A percentile compares a stretch with the other conserved stretches of the same genome.
These are phyloP conservation scores for Tubosaeta brunneosetosa DNA, from an alignment of 768 basidiomycete species.

Conservation along the genomic window DNA sequence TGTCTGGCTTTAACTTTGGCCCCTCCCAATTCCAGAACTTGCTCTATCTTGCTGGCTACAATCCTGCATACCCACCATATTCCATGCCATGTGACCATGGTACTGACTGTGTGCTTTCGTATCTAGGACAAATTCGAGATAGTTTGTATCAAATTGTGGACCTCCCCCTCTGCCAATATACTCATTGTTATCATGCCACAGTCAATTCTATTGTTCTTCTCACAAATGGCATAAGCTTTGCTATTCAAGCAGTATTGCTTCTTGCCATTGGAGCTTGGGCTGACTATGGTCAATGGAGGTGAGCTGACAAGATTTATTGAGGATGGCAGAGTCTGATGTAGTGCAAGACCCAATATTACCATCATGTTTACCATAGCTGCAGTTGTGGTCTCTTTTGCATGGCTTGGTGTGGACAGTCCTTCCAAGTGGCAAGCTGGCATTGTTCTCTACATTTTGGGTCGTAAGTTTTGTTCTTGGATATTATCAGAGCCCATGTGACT, in stretches of 20 bases:
- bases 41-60: slow-evolving; percentile 68
- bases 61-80: slow-evolving; percentile 56
- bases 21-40: slow-evolving; percentile 75
- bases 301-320: not conserved
- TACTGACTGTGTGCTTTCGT: slow-evolving; percentile 61
- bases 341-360: slow-evolving; percentile 63
- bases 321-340: not conserved
- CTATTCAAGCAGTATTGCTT: slow-evolving; percentile 64
- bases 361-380: slow-evolving; percentile 67
- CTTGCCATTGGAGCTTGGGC: slow-evolving; percentile 73
- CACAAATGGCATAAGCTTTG: slow-evolving; percentile 77
- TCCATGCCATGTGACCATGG: slow-evolving; percentile 42
- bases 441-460: slow-evolving; percentile 58
- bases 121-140: slow-evolving; percentile 56
- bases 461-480: slow-evolving; percentile 34
- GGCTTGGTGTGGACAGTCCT: slow-evolving; percentile 68
- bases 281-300: slow-evolving; percentile 81
- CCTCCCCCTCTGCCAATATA: too few species aligned
- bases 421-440: slow-evolving; percentile 60
- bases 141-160: slow-evolving; percentile 37
- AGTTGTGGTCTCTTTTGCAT: slow-evolving; percentile 67
- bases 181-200: slow-evolving; percentile 21
- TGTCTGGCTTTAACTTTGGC: slow-evolving; percentile 67
- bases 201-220: slow-evolving; percentile 76
- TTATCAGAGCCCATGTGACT: not conserved